Evolutionary conservation across 352 stramenopile genomes (phyloP), one percentile per base, ranked within the genome.

Genomic region (Aphanomyces invadans): DNA sequence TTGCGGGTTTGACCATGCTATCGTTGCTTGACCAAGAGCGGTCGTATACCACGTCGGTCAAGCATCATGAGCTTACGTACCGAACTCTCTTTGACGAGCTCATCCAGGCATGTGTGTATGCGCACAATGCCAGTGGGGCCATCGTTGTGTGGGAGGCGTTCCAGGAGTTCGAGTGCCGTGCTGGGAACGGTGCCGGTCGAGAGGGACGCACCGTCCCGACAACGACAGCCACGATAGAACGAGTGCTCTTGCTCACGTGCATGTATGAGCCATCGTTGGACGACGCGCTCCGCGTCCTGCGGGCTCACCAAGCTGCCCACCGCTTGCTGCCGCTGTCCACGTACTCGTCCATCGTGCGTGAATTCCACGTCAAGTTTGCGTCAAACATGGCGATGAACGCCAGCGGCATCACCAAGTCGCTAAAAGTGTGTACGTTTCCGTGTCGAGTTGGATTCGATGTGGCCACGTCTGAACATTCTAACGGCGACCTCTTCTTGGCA

Each of bases 351-450:
- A 65, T 89, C 23, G 69, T 91, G 52, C 82, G 76, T 21, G 82
- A 91, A 49, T 81, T 91, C 62, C 89, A 87, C 66, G 83, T 86
- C 66, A 89, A 91, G 62, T 89, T 85, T 63, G 89, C 82, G 0
- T 17, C 36, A 5, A 28, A 52, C n/a, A 23, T 3, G 4, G 2
- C 19, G 9, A 64, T 64, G 55, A 46, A 64, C 28, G 55, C 36
- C 3, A 52, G n/a, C 55, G 55, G 55, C 10, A 4, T 45, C 7
- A 17, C n/a, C 36, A 64, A 64, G n/a, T 49, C 31, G 21, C 33
- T 64, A 32, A 64, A 64, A 64, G 55, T 64, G 1, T 46, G 55
- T 64, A 64, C 23, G 55, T 64, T 7, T 42, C 15, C 15, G 7
- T 7, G 15, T 42, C n/a, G n/a, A n/a, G n/a, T n/a, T n/a, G n/a